phyloP scores from a whole-genome alignment of 805 yeast species.

The Cyberlindnera saturnus region DNA sequence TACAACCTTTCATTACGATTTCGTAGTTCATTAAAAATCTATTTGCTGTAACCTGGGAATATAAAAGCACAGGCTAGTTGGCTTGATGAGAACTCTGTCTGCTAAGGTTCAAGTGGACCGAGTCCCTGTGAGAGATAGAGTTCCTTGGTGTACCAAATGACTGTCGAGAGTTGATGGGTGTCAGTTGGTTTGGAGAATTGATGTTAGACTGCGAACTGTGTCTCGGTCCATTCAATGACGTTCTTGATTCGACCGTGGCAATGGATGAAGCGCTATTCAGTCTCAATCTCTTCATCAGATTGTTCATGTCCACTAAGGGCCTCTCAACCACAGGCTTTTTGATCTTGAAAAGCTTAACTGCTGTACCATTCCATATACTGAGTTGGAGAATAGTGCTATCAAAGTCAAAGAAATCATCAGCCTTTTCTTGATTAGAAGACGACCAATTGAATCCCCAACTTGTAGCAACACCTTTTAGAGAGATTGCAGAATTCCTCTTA shows the following conservation, averaged over 20 bases:
- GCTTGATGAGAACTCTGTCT: slow-evolving; percentile 12
- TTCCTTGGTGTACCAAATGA: slow-evolving; percentile 24
- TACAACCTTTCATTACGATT: too few relatives aligned
- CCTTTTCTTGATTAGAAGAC: slow-evolving; percentile 7
- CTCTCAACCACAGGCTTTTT: slow-evolving; percentile 33
- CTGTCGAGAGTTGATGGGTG: slow-evolving; percentile 25
- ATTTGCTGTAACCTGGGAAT: too few relatives aligned
- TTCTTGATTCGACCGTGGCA: slow-evolving; percentile 14
- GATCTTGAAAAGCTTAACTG: slow-evolving; percentile 27
- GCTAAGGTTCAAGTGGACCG: slow-evolving; percentile 14
- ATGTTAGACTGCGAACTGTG: slow-evolving; percentile 10
- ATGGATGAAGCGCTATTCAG: slow-evolving; percentile 25
- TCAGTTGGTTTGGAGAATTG: slow-evolving; percentile 21
- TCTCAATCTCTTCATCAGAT: slow-evolving; percentile 32
- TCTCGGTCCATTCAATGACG: slow-evolving; percentile 5
- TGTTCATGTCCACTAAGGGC: slow-evolving; percentile 36
- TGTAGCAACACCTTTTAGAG: slow-evolving; percentile 29
- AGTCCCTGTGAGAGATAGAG: slow-evolving; percentile 15
- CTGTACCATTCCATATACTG: slow-evolving; percentile 17
- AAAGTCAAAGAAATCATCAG: slow-evolving; percentile 8
- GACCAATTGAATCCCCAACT: slow-evolving; percentile 31
- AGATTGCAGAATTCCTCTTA: slow-evolving; percentile 18
- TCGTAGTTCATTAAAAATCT: too few relatives aligned
- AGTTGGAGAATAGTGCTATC: slow-evolving; percentile 16
- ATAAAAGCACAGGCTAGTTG: too few relatives aligned